These are phyloP conservation scores for Xerocomus potaroensis DNA, from an alignment of 768 basidiomycete species.

Conservation along the genomic window DNA sequence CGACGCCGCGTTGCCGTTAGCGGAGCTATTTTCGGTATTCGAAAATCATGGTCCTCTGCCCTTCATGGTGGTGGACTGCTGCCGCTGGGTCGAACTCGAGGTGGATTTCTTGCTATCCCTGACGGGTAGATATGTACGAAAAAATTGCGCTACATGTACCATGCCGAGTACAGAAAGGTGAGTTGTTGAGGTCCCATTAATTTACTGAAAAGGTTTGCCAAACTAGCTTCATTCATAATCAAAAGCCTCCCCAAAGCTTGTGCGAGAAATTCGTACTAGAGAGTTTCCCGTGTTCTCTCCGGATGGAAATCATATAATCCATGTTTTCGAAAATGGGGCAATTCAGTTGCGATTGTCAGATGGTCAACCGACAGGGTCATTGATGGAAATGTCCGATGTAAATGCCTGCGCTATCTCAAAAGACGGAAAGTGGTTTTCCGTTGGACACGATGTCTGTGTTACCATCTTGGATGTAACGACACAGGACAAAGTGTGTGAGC, in stretches of 20 bases:
- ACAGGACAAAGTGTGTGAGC: neutral
- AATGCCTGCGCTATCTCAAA: neutral
- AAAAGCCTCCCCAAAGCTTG: too few relatives aligned
- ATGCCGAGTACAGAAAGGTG: too few relatives aligned
- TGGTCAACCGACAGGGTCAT: neutral
- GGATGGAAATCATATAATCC: conserved; percentile 3
- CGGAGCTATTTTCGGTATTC: too few relatives aligned
- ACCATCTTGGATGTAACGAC: neutral
- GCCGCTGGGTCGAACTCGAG: too few relatives aligned
- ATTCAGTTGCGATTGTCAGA: neutral
- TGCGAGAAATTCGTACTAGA: too few relatives aligned
- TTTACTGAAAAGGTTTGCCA: neutral
- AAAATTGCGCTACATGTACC: too few relatives aligned
- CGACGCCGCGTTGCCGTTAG: too few relatives aligned
- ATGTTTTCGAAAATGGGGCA: neutral
- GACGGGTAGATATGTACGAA: too few relatives aligned
- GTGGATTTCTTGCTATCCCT: too few relatives aligned
- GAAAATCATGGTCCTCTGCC: too few relatives aligned
- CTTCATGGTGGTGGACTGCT: too few relatives aligned
- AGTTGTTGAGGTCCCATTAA: too few relatives aligned
- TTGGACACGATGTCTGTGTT: neutral
- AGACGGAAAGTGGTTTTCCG: neutral
- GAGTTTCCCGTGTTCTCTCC: neutral
- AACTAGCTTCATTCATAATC: neutral
- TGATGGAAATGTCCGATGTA: neutral